phyloP scores from a whole-genome alignment of 352 stramenopile genomes.

The Blastocystis sp. region DNA sequence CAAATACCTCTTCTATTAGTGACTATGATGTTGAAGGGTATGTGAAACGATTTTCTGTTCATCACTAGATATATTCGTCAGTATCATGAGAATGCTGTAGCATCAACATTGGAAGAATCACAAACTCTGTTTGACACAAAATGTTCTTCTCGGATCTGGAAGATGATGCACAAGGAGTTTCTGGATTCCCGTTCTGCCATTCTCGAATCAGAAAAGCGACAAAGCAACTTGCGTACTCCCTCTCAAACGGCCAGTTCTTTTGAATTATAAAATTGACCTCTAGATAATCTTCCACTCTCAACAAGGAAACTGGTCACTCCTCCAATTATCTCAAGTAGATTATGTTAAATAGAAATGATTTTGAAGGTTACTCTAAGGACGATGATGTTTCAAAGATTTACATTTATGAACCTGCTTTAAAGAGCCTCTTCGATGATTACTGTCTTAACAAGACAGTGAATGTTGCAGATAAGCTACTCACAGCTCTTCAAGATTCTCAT shows the following conservation, averaged over 20 bases:
- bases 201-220: background rate
- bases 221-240: background rate
- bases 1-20: background rate
- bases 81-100: slow-evolving; percentile 46
- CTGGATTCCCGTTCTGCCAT: background rate
- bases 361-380: background rate
- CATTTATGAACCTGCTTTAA: slow-evolving; percentile 1
- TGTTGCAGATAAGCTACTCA: background rate
- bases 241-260: background rate
- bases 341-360: background rate
- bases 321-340: slow-evolving; percentile 19
- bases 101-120: slow-evolving; percentile 12
- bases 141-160: slow-evolving; percentile 12
- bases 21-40: slow-evolving; percentile 56
- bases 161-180: slow-evolving; percentile 57
- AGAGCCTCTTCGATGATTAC: background rate
- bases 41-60: background rate
- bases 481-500: background rate
- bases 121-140: background rate
- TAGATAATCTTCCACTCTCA: slow-evolving; percentile 34
- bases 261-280: background rate
- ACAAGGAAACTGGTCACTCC: slow-evolving; percentile 15
- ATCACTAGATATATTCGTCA: slow-evolving; percentile 19
- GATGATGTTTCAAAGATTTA: slow-evolving; percentile 10
- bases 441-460: background rate